phyloP scores from a whole-genome alignment of 2,329 filamentous ascomycete genomes.

The Trichoderma sp. region DNA sequence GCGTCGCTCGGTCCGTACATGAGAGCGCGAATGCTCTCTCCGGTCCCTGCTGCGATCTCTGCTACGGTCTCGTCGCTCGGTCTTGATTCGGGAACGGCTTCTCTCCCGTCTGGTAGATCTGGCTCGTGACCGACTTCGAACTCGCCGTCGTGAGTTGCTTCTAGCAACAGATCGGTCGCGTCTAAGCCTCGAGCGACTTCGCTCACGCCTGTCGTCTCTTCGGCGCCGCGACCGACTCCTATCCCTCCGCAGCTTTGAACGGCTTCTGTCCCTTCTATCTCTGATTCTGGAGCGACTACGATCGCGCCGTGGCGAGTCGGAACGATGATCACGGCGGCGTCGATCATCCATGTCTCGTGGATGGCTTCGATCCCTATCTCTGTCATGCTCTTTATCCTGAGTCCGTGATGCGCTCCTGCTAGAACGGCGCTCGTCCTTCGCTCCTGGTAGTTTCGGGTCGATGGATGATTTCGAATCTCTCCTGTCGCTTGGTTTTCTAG shows the following conservation, averaged over 20 bases:
- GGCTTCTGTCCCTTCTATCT: conserved; percentile 37
- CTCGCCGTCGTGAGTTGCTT: conserved; percentile 36
- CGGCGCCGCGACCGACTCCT: conserved; percentile 40
- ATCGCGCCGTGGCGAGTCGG: conserved; percentile 38
- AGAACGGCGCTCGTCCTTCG: conserved; percentile 31
- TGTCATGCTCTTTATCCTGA: conserved; percentile 27
- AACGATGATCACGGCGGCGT: conserved; percentile 36
- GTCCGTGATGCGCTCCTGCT: conserved; percentile 35
- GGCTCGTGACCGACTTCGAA: conserved; percentile 38
- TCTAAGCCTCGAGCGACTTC: conserved; percentile 36
- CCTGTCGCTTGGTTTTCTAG: conserved; percentile 38
- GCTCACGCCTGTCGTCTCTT: conserved; percentile 32
- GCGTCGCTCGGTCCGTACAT: conserved; percentile 26
- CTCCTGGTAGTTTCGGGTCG: conserved; percentile 27
- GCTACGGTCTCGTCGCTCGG: conserved; percentile 34
- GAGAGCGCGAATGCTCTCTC: conserved; percentile 29
- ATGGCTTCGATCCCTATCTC: conserved; percentile 30
- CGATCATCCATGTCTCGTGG: conserved; percentile 31
- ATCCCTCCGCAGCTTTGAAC: conserved; percentile 36
- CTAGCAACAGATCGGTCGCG: conserved; percentile 35
- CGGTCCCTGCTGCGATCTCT: conserved; percentile 24
- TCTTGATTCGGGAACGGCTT: conserved; percentile 36
- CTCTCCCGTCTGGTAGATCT: conserved; percentile 36
- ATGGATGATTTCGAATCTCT: conserved; percentile 32
- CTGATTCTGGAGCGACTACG: conserved; percentile 33